Conservation (phyloP, 192 early-diverging fungal species). For the Lobosporangium transversale region DNA sequence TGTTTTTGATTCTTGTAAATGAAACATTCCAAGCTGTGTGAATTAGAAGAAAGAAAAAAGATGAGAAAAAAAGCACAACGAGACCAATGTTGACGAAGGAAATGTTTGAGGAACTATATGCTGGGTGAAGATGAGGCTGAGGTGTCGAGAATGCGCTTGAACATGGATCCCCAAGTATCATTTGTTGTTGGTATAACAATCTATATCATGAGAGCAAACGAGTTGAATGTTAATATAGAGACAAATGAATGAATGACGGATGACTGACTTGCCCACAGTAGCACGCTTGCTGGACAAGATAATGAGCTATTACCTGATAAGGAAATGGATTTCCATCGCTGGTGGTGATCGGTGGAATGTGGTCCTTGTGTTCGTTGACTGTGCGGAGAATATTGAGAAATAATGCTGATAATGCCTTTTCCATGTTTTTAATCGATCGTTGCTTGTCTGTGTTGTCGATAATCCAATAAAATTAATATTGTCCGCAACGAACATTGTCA, state of each 20-base stretch:
- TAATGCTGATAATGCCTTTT: slow-evolving; percentile 56
- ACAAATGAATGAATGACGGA: background rate
- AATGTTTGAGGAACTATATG: no score
- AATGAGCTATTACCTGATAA: slow-evolving; percentile 67
- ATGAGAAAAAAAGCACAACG: no score
- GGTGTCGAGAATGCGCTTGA: slow-evolving; percentile 62
- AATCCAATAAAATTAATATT: no score
- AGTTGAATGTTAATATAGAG: no score
- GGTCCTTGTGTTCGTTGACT: slow-evolving; percentile 71
- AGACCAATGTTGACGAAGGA: no score
- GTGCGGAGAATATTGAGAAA: slow-evolving; percentile 63
- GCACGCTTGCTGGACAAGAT: no score
- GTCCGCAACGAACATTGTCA: no score
- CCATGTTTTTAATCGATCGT: slow-evolving; percentile 55
- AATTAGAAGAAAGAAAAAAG: no score
- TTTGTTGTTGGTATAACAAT: slow-evolving; percentile 59
- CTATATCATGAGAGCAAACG: slow-evolving; percentile 17
- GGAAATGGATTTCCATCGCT: slow-evolving; percentile 69
- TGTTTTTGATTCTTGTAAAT: no score
- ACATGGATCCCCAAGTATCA: slow-evolving; percentile 67
- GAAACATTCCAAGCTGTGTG: no score
- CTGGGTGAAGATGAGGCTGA: slow-evolving; percentile 45
- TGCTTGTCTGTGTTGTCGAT: slow-evolving; percentile 60
- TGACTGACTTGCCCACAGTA: background rate
- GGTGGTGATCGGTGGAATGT: slow-evolving; percentile 71